phyloP scores from a whole-genome alignment of 1,284 basidiomycete genomes.

The Cystobasidiaceae sp. region DNA sequence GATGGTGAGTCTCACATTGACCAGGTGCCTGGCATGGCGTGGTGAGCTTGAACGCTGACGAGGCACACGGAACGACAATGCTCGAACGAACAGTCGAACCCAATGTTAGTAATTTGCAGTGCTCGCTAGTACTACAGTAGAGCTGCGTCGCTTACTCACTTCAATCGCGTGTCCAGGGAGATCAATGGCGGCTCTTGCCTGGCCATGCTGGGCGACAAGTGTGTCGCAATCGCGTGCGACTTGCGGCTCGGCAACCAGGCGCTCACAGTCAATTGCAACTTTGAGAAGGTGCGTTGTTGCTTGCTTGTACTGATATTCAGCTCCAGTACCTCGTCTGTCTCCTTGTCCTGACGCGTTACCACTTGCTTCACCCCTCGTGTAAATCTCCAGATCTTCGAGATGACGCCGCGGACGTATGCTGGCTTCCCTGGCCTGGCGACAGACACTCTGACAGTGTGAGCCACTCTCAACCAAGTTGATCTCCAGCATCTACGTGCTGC shows the following conservation, averaged over 20 bases:
- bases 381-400: conserved; percentile 75
- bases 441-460: conserved; percentile 85
- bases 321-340: not conserved
- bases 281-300: conserved; percentile 70
- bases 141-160: too few species aligned
- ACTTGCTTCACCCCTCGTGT: not conserved
- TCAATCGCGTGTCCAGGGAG: too few species aligned
- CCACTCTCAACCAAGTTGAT: not conserved
- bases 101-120: too few species aligned
- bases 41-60: too few species aligned
- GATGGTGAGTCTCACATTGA: too few species aligned
- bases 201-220: conserved; percentile 98
- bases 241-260: conserved; percentile 86
- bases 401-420: conserved; percentile 87
- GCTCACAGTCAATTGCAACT: conserved; percentile 82
- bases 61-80: too few species aligned
- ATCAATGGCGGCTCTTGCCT: conserved; percentile 94
- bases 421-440: conserved; percentile 90
- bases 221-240: conserved; percentile 97
- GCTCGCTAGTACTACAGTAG: too few species aligned
- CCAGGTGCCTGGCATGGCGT: too few species aligned
- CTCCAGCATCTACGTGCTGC: too few species aligned
- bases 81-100: too few species aligned
- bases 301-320: not conserved
- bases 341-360: not conserved